A percentile compares a stretch with the other conserved stretches of the same genome.
These are phyloP conservation scores for Amaranthus cruentus DNA, from an alignment of 148 eudicot species.

Conservation along the genomic window DNA sequence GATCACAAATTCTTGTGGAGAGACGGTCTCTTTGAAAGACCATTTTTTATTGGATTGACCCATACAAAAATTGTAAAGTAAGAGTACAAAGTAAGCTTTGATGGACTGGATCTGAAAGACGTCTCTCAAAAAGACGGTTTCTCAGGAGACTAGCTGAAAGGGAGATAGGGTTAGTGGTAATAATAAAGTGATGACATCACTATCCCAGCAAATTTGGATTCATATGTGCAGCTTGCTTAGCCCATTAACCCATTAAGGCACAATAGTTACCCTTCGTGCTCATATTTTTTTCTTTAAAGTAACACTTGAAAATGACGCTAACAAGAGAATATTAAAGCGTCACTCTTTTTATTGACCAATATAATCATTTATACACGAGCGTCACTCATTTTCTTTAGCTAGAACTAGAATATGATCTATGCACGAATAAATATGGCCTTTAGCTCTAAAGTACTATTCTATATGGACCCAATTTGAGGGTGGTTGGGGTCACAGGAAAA, in stretches of 20 bases:
- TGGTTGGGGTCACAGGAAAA: constrained; percentile 8
- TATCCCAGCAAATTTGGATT: constrained; percentile 6
- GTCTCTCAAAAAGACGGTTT: no score
- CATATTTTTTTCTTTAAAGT: constrained; percentile 18
- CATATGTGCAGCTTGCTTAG: constrained; percentile 18
- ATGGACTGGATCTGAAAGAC: no score
- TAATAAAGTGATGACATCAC: neutral
- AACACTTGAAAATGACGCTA: constrained; percentile 18
- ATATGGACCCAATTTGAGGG: constrained; percentile 5
- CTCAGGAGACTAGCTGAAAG: neutral
- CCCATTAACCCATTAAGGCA: constrained; percentile 10
- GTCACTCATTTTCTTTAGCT: no score
- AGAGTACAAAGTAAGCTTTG: no score
- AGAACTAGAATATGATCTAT: neutral
- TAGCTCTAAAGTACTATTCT: neutral
- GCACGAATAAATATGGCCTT: neutral
- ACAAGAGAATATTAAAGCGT: constrained; percentile 16
- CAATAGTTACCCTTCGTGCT: neutral
- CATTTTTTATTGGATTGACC: no score
- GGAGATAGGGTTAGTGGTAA: neutral
- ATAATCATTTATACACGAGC: neutral
- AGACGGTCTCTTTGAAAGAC: no score
- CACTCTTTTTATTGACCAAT: neutral
- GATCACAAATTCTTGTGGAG: no score
- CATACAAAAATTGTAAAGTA: no score